phyloP scores from a whole-genome alignment of 2,329 filamentous ascomycete species.

The Xylaria sp. region DNA sequence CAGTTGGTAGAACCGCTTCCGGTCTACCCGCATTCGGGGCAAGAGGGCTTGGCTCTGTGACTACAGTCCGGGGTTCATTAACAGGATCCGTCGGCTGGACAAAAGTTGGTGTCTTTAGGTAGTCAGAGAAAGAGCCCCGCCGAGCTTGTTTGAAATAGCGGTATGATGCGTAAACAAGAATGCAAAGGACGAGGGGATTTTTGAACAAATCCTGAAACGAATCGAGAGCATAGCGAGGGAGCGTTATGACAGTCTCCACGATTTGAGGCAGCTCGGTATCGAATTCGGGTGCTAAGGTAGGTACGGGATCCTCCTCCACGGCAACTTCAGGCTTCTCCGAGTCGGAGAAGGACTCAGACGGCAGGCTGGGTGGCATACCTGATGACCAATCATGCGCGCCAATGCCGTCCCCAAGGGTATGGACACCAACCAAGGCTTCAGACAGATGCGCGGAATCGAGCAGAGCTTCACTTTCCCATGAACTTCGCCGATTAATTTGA shows the following conservation, averaged over 20 bases:
- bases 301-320: constrained; percentile 45
- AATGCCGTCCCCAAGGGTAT: constrained; percentile 60
- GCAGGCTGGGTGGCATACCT: constrained; percentile 45
- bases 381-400: constrained; percentile 45
- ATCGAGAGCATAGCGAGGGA: constrained; percentile 56
- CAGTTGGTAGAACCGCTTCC: background rate
- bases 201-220: constrained; percentile 59
- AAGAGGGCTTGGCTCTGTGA: background rate
- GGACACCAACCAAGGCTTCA: constrained; percentile 72
- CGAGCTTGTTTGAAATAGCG: constrained; percentile 53
- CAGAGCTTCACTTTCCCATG: constrained; percentile 50
- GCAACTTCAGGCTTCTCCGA: constrained; percentile 25
- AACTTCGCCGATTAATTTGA: constrained; percentile 52
- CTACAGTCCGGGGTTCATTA: constrained; percentile 4
- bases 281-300: constrained; percentile 35
- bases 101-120: constrained; percentile 32
- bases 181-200: constrained; percentile 38
- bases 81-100: constrained; percentile 29
- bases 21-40: background rate
- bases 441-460: constrained; percentile 56
- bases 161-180: constrained; percentile 48
- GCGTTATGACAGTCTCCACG: constrained; percentile 55
- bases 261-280: constrained; percentile 49
- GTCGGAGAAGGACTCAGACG: constrained; percentile 32
- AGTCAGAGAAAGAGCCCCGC: constrained; percentile 29